Conservation (phyloP, 495 filamentous ascomycete genomes). For the Chaetomidium leptoderma region DNA sequence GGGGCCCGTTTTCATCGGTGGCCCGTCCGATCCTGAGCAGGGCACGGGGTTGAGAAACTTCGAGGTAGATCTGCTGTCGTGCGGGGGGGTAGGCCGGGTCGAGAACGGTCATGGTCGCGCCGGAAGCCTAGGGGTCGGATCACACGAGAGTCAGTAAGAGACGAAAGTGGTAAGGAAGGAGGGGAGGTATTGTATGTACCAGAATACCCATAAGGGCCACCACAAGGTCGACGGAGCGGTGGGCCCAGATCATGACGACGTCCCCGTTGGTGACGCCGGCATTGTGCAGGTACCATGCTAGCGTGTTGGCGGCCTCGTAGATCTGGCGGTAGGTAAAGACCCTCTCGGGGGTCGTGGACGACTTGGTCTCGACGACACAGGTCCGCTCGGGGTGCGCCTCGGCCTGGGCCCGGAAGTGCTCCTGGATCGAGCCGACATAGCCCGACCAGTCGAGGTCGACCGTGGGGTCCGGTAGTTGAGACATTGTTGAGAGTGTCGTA, state of each 20-base stretch:
- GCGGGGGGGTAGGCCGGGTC: slow-evolving; percentile 87
- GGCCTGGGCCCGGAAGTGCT: slow-evolving; percentile 55
- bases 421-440: slow-evolving; percentile 57
- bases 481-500: slow-evolving; percentile 19
- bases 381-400: slow-evolving; percentile 67
- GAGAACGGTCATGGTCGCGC: slow-evolving; percentile 74
- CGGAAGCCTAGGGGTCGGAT: slow-evolving; percentile 43
- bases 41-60: slow-evolving; percentile 77
- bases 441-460: slow-evolving; percentile 75
- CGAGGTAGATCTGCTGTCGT: slow-evolving; percentile 84
- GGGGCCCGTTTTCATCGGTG: slow-evolving; percentile 64
- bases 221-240: slow-evolving; percentile 73
- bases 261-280: slow-evolving; percentile 74
- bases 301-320: slow-evolving; percentile 73
- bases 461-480: slow-evolving; percentile 66
- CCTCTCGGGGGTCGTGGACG: slow-evolving; percentile 53
- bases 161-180: background rate
- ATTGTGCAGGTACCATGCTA: slow-evolving; percentile 72
- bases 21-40: slow-evolving; percentile 79
- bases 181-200: slow-evolving; percentile 20
- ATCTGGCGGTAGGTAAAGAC: slow-evolving; percentile 86
- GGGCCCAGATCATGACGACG: slow-evolving; percentile 89
- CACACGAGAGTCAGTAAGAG: background rate
- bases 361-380: slow-evolving; percentile 81
- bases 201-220: slow-evolving; percentile 60